Conservation (phyloP, 1,139 yeast species). For the Chernovozyma aurita region DNA sequence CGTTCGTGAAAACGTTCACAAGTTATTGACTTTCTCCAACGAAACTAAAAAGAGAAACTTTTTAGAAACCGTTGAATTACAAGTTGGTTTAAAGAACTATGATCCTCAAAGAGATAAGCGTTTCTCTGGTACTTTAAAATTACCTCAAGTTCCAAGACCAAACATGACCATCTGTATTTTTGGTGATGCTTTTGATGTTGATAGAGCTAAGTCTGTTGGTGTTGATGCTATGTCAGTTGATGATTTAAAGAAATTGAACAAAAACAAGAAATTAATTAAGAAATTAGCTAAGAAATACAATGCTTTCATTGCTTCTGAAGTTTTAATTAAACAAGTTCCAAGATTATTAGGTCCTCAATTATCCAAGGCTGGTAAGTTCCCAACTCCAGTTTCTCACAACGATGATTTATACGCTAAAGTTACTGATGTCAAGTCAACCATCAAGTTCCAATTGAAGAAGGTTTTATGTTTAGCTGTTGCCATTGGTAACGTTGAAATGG, state of each 20-base stretch:
- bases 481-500: slow-evolving; percentile 98
- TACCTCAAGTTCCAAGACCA: slow-evolving; percentile 99
- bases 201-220: slow-evolving; percentile 99
- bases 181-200: slow-evolving; percentile 99
- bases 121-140: slow-evolving; percentile 99
- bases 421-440: slow-evolving; percentile 97
- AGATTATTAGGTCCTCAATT: slow-evolving; percentile 99
- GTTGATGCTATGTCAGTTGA: slow-evolving; percentile 99
- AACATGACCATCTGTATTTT: slow-evolving; percentile 99
- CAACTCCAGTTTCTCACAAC: slow-evolving; percentile 99
- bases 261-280: slow-evolving; percentile 99
- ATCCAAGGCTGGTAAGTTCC: slow-evolving; percentile 99
- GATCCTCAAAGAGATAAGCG: slow-evolving; percentile 99
- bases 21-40: slow-evolving; percentile 83
- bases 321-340: slow-evolving; percentile 99
- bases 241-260: slow-evolving; percentile 99
- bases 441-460: slow-evolving; percentile 99
- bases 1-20: slow-evolving; percentile 96
- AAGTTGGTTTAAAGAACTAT: slow-evolving; percentile 99
- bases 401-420: slow-evolving; percentile 97
- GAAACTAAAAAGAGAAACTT: slow-evolving; percentile 99
- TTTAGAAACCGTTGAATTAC: slow-evolving; percentile 99
- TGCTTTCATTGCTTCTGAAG: slow-evolving; percentile 99
- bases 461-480: slow-evolving; percentile 90
- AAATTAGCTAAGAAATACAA: slow-evolving; percentile 99